Base-by-base conservation (phyloP, 305 asterid genomes). In the Rubia peregrina region DNA sequence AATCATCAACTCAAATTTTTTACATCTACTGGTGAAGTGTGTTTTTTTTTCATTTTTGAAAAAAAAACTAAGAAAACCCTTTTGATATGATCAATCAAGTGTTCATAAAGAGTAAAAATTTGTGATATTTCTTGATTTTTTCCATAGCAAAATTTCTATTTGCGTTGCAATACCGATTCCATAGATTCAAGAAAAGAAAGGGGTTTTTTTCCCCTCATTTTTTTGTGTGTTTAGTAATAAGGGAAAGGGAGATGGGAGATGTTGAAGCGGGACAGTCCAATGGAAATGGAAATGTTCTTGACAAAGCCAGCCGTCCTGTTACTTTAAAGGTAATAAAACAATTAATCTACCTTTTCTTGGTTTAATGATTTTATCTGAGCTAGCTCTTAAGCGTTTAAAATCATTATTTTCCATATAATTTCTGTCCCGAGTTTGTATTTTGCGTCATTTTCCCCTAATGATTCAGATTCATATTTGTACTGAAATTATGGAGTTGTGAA, bases 251-350 rank as follows among this genome's bases (percentile, higher is more conserved):
- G 76, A 76, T 79, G 85, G 82, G 44, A 17, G 85, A 77, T 57
- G 60, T 79, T 44, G 85, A 80, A 75, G 71, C 78, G 4, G 73
- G 76, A 11, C 72, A 75, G 17, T n/a, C 42, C 17, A 62, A 71
- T 19, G 56, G 43, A 10, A 19, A 4, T 10, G 60, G 60, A 1
- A 3, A 65, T 65, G 56, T 80, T 73, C 85, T 87, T 82, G 74
- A 73, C 68, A 83, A 82, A 78, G 79, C 85, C 22, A 79, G 67
- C 75, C 74, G 77, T 68, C 82, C 79, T 1, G 83, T 87, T 72
- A 70, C 86, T 19, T 75, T 87, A 60, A 78, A 80, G 93, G 90
- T 87, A 2, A 40, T 4, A 5, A 38, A 38, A 0, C 7, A 6
- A 38, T 38, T 38, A 38, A 38, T 38, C 41, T 38, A 7, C 41